A percentile compares a stretch with the other conserved stretches of the same genome.
These are phyloP conservation scores for Linderina pennispora DNA, from an alignment of 192 early-diverging fungal species.

Conservation along the genomic window DNA sequence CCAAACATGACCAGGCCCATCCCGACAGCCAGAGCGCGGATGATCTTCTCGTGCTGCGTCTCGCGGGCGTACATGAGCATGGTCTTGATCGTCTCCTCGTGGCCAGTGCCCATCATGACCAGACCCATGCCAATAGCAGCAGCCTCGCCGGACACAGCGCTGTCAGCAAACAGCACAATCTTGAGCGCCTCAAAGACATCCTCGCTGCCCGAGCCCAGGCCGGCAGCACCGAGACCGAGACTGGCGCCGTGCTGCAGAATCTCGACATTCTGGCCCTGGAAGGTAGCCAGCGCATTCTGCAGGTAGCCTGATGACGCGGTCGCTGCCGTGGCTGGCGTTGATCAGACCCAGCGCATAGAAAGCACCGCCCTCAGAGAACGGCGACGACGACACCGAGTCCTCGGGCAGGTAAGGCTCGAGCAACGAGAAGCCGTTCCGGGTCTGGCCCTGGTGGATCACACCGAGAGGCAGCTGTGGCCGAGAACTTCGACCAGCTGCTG, in stretches of 20 bases:
- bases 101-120: constrained; percentile 92
- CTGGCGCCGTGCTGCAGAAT: constrained; percentile 96
- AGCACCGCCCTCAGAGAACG: constrained; percentile 95
- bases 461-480: constrained; percentile 95
- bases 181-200: constrained; percentile 85
- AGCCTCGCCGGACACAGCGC: constrained; percentile 95
- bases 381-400: constrained; percentile 77
- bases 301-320: constrained; percentile 75
- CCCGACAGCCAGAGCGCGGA: constrained; percentile 90
- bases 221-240: constrained; percentile 91
- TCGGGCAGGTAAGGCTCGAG: constrained; percentile 92
- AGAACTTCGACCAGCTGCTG: constrained; percentile 99
- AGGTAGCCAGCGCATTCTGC: constrained; percentile 70
- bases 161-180: constrained; percentile 85
- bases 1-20: constrained; percentile 97
- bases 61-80: constrained; percentile 98
- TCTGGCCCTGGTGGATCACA: constrained; percentile 98
- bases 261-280: constrained; percentile 60
- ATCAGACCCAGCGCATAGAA: constrained; percentile 97
- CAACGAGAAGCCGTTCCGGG: constrained; percentile 73
- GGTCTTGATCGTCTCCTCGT: constrained; percentile 74
- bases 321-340: constrained; percentile 88
- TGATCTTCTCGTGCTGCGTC: constrained; percentile 99
- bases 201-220: constrained; percentile 90
- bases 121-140: constrained; percentile 95